Conservation (phyloP, 257 asterid genomes). For the Solanum megistacrolobum region DNA sequence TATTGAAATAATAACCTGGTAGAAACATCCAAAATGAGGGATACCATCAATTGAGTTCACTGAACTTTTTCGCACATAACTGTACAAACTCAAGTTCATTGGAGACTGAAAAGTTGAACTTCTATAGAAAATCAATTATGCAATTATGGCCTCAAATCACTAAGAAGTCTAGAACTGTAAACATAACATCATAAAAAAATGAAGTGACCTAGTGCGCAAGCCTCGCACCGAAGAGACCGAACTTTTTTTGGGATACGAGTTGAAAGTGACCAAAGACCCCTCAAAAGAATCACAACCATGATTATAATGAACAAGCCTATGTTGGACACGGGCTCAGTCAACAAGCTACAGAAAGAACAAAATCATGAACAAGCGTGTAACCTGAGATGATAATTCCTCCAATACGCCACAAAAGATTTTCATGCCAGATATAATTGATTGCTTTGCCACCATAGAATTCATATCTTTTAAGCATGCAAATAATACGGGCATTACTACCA, state of each 20-base stretch:
- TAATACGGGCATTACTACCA: slow-evolving; percentile 56
- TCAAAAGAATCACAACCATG: background rate
- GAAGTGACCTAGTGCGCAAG: background rate
- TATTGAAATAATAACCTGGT: background rate
- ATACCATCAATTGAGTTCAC: background rate
- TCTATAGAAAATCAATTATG: background rate
- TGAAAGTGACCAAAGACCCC: background rate
- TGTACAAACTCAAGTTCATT: background rate
- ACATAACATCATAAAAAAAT: background rate
- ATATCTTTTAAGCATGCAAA: slow-evolving; percentile 56
- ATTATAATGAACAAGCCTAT: background rate
- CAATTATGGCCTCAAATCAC: background rate
- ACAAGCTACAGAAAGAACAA: background rate
- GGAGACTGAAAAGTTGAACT: background rate
- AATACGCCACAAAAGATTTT: slow-evolving; percentile 46
- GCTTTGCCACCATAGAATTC: slow-evolving; percentile 54
- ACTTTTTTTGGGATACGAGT: background rate
- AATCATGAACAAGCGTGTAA: slow-evolving; percentile 19
- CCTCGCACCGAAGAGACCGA: background rate
- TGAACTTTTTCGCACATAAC: background rate
- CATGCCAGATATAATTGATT: slow-evolving; percentile 62
- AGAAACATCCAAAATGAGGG: background rate
- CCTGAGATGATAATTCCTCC: slow-evolving; percentile 88
- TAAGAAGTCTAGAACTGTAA: background rate
- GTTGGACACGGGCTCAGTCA: background rate